These are phyloP conservation scores for Penicillium canariense DNA, from an alignment of 495 filamentous ascomycete species.

Conservation along the genomic window DNA sequence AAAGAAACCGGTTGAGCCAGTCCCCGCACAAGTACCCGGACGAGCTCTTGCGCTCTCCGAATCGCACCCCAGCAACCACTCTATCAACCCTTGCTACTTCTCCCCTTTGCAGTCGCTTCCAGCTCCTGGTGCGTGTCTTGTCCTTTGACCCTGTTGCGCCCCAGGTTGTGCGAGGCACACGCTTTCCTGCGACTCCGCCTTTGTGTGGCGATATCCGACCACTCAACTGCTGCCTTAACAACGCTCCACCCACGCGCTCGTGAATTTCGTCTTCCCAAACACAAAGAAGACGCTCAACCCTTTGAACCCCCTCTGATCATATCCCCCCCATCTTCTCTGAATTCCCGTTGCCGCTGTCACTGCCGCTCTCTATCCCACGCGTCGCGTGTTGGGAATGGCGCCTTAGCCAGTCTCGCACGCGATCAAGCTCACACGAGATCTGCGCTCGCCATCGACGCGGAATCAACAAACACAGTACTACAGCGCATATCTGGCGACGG, in stretches of 20 bases:
- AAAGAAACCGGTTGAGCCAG: conserved; percentile 2
- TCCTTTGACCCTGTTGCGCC: conserved; percentile 4
- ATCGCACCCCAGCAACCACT: not conserved
- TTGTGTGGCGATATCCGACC: conserved; percentile 18
- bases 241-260: not conserved
- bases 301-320: not conserved
- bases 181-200: not conserved
- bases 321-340: not conserved
- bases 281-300: not conserved
- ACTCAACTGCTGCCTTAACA: conserved; percentile 4
- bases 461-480: not conserved
- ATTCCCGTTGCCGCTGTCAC: not conserved
- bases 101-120: not conserved
- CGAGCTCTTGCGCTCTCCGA: conserved; percentile 7
- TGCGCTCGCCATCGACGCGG: conserved; percentile 7
- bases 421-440: conserved; percentile 20
- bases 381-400: conserved; percentile 37
- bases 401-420: conserved; percentile 31
- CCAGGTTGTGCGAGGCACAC: conserved; percentile 21
- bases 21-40: conserved; percentile 18
- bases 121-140: conserved; percentile 8
- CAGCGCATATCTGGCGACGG: not conserved
- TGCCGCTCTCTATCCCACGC: conserved; percentile 9
- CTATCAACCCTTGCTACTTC: not conserved
- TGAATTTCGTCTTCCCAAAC: not conserved